Conservation (phyloP, 495 filamentous ascomycete species). For the Xylaria nigripes region DNA sequence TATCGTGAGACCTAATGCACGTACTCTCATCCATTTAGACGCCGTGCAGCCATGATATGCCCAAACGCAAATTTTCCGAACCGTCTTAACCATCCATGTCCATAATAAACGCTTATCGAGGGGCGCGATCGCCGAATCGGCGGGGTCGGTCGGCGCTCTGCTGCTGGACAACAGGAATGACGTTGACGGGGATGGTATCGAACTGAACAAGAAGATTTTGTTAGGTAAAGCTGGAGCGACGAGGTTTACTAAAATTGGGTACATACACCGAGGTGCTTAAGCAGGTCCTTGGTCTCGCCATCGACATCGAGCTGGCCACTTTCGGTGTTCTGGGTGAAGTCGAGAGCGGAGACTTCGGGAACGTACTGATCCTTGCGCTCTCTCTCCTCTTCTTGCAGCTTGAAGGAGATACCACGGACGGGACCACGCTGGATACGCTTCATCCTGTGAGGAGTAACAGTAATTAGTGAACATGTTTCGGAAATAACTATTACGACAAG, state of each 20-base stretch:
- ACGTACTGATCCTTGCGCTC: conserved; percentile 99
- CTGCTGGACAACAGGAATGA: conserved; percentile 79
- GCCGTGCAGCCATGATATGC: conserved; percentile 38
- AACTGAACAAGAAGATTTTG: conserved; percentile 51
- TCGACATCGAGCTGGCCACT: conserved; percentile 91
- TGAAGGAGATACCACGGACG: conserved; percentile 99
- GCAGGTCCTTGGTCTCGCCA: conserved; percentile 91
- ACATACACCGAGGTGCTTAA: conserved; percentile 97
- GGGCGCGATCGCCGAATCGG: conserved; percentile 39
- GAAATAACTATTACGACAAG: not conserved
- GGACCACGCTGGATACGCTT: conserved; percentile 99
- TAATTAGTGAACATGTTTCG: conserved; percentile 21
- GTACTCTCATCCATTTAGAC: conserved; percentile 40
- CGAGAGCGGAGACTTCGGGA: conserved; percentile 94
- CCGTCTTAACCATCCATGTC: conserved; percentile 17
- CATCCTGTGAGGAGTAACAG: conserved; percentile 35
- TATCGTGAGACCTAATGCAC: conserved; percentile 43
- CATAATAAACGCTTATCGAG: conserved; percentile 35
- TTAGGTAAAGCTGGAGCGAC: conserved; percentile 16
- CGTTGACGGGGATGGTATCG: conserved; percentile 93
- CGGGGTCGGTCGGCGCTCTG: conserved; percentile 68
- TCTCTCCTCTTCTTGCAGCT: conserved; percentile 99
- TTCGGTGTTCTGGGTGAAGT: conserved; percentile 88
- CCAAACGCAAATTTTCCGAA: conserved; percentile 25
- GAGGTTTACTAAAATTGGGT: not conserved